Evolutionary conservation across 805 yeast species (phyloP).

Genomic region (Zygosaccharomyces gambellarensis): DNA sequence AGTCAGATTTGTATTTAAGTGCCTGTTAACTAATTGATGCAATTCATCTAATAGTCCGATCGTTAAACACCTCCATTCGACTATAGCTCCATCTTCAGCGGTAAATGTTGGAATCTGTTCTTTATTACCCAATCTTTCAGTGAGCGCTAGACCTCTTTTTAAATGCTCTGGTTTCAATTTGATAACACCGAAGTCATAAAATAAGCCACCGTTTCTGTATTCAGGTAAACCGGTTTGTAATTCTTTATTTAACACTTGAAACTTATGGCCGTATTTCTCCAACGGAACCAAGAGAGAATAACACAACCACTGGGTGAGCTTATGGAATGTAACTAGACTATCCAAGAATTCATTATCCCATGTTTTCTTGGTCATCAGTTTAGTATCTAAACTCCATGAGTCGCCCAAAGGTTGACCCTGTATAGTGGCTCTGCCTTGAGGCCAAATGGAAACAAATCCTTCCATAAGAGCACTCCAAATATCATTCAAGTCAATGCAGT

Average conservation of each 20-base stretch:
- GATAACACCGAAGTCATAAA: constrained; percentile 52
- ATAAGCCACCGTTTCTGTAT: constrained; percentile 60
- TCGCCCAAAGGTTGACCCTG: constrained; percentile 55
- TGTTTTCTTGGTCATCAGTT: constrained; percentile 16
- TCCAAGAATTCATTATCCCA: constrained; percentile 29
- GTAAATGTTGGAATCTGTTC: constrained; percentile 44
- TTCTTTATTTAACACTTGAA: constrained; percentile 36
- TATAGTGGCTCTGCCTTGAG: constrained; percentile 49
- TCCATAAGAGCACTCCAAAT: constrained; percentile 54
- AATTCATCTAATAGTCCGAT: constrained; percentile 52
- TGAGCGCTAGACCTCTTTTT: constrained; percentile 37
- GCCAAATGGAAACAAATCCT: constrained; percentile 59
- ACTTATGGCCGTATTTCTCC: constrained; percentile 40
- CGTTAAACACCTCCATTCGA: constrained; percentile 64
- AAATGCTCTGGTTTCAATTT: constrained; percentile 41
- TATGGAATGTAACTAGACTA: constrained; percentile 56
- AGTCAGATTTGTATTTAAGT: constrained; percentile 38
- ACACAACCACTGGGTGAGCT: constrained; percentile 62
- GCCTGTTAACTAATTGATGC: constrained; percentile 47
- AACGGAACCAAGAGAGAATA: constrained; percentile 56
- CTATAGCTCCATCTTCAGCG: constrained; percentile 55
- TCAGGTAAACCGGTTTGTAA: constrained; percentile 56
- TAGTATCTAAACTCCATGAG: constrained; percentile 49
- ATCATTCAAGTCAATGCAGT: constrained; percentile 40
- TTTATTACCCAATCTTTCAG: constrained; percentile 29